These are phyloP conservation scores for Leccinum subrobustum DNA, from an alignment of 1,284 basidiomycete genomes.

Conservation along the genomic window DNA sequence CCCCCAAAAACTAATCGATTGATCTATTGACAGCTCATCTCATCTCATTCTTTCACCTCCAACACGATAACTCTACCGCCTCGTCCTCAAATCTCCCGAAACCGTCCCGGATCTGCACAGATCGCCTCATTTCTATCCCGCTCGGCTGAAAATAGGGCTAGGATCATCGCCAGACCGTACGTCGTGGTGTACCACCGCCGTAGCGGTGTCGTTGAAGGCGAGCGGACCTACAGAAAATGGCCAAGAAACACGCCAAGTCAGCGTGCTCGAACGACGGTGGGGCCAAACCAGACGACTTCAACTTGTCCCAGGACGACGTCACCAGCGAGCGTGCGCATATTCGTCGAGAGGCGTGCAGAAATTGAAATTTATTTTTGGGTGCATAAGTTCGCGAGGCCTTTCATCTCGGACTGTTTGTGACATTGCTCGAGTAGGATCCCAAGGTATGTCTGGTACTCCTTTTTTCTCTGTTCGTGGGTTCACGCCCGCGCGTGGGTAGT, in stretches of 20 bases:
- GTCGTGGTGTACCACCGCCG: no score
- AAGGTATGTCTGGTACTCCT: conserved; percentile 43
- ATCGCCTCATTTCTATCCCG: conserved; percentile 38
- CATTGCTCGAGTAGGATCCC: conserved; percentile 75
- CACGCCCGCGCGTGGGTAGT: conserved; percentile 35
- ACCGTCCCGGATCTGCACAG: conserved; percentile 59
- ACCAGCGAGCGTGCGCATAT: conserved; percentile 33
- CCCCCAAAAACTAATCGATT: no score
- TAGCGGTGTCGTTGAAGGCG: no score
- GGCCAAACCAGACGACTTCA: conserved; percentile 7
- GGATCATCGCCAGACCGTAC: background rate
- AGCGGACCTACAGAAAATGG: conserved; percentile 12
- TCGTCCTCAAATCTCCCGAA: conserved; percentile 51
- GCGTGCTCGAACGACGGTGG: background rate
- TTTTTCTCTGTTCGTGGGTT: background rate
- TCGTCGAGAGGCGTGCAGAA: no score
- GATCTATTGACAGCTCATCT: no score
- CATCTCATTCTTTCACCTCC: conserved; percentile 5
- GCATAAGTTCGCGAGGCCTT: conserved; percentile 67
- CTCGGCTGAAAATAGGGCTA: background rate
- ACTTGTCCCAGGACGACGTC: conserved; percentile 17
- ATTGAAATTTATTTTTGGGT: no score
- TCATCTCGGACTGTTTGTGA: conserved; percentile 49
- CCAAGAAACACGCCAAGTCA: conserved; percentile 19
- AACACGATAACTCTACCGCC: background rate